phyloP scores from a whole-genome alignment of 139 green algal species.

The Volvox africanus region DNA sequence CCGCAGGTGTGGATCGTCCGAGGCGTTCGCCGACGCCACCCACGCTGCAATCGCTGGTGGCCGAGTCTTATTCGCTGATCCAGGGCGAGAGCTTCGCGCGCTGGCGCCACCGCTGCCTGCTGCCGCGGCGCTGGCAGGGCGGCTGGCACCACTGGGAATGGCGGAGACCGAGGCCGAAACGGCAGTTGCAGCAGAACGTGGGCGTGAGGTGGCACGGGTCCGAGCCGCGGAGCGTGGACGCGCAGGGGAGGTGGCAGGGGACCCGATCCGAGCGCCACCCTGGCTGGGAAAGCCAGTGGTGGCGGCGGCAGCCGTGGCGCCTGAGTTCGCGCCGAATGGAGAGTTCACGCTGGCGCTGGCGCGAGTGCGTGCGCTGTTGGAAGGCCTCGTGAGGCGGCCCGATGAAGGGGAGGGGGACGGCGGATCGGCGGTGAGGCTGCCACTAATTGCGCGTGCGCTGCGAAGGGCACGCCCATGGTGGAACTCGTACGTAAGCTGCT shows the following conservation, averaged over 20 bases:
- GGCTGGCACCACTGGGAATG: background rate
- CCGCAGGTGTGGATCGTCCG: slow-evolving; percentile 28
- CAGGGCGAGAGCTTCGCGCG: background rate
- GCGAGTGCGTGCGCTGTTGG: background rate
- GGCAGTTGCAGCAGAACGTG: background rate
- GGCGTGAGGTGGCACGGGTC: background rate
- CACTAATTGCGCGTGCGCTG: background rate
- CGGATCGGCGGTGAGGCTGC: slow-evolving; percentile 39
- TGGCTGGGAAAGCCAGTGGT: background rate
- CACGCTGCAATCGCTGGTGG: slow-evolving; percentile 5
- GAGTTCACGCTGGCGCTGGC: background rate
- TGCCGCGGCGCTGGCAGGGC: slow-evolving; percentile 1
- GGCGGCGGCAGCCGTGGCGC: background rate
- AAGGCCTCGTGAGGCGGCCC: background rate
- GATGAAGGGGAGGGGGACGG: background rate
- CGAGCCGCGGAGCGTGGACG: background rate
- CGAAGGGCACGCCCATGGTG: background rate
- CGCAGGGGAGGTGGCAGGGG: background rate
- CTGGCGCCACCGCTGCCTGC: background rate
- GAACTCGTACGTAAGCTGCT: slow-evolving; percentile 20
- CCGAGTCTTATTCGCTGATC: background rate
- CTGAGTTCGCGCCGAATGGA: background rate
- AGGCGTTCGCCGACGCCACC: background rate
- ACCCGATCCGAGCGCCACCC: background rate
- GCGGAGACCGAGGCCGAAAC: background rate